Conservation (phyloP, 495 filamentous ascomycete species). For the Aspergillus biplanus region DNA sequence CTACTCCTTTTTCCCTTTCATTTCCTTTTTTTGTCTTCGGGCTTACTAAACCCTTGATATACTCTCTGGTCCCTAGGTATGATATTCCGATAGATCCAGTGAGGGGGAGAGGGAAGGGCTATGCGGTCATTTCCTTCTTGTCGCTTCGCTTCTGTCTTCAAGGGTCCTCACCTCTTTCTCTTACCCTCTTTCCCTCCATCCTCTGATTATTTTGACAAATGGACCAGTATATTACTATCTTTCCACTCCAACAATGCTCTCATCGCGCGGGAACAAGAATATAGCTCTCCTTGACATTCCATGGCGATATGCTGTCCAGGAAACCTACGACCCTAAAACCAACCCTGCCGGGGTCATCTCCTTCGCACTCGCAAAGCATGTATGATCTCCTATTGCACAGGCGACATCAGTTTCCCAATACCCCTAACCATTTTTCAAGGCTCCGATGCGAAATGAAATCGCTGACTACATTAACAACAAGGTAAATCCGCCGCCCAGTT, state of each 20-base stretch:
- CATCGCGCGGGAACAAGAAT: constrained; percentile 34
- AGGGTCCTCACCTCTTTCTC: background rate
- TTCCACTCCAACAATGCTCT: constrained; percentile 31
- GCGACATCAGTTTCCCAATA: background rate
- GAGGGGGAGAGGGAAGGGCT: too few relatives aligned
- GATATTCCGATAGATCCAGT: too few relatives aligned
- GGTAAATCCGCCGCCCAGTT: constrained; percentile 16
- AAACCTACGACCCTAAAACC: constrained; percentile 35
- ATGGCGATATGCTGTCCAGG: constrained; percentile 35
- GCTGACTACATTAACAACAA: constrained; percentile 39
- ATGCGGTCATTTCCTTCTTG: background rate
- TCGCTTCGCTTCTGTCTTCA: background rate
- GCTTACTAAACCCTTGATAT: too few relatives aligned
- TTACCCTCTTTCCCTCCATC: background rate
- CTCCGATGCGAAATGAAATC: constrained; percentile 35
- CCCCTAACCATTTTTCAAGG: constrained; percentile 21
- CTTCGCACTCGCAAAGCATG: constrained; percentile 42
- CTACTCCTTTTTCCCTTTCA: background rate
- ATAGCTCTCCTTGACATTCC: constrained; percentile 28
- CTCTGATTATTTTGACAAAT: background rate
- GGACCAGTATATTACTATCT: too few relatives aligned
- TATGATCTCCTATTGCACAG: constrained; percentile 14
- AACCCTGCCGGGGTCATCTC: constrained; percentile 39
- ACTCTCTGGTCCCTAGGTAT: too few relatives aligned
- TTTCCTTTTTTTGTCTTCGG: background rate